Percentiles rank a stretch among this genome's conserved stretches.
phyloP scores from a whole-genome alignment of 495 filamentous ascomycete genomes.

The Darksidea phi region DNA sequence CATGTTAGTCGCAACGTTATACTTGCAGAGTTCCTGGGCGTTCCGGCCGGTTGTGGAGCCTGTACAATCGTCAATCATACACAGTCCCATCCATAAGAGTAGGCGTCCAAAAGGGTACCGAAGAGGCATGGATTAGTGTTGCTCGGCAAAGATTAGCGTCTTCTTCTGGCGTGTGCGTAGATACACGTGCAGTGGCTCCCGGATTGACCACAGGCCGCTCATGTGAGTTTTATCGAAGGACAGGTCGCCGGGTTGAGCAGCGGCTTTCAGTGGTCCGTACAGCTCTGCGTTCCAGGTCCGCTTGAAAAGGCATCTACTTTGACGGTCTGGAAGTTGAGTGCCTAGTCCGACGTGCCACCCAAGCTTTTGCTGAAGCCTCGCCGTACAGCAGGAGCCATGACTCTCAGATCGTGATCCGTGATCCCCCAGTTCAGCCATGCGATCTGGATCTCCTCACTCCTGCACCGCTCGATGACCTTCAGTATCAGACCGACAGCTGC shows the following conservation, averaged over 20 bases:
- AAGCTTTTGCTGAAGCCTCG: conserved; percentile 52
- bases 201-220: conserved; percentile 53
- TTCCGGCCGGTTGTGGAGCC: conserved; percentile 49
- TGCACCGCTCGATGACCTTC: conserved; percentile 46
- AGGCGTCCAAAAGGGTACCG: conserved; percentile 55
- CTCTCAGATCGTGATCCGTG: conserved; percentile 50
- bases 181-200: conserved; percentile 39
- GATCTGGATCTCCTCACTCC: conserved; percentile 51
- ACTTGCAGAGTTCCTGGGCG: conserved; percentile 46
- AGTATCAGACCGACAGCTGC: conserved; percentile 39
- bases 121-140: conserved; percentile 62
- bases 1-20: conserved; percentile 46
- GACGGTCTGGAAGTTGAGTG: conserved; percentile 1
- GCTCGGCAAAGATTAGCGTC: conserved; percentile 54
- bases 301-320: conserved; percentile 46
- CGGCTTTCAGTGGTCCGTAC: conserved; percentile 47
- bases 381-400: conserved; percentile 51
- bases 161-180: conserved; percentile 44
- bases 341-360: conserved; percentile 46
- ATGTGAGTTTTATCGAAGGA: conserved; percentile 58
- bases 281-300: conserved; percentile 57
- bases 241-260: conserved; percentile 47
- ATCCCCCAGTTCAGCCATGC: conserved; percentile 64
- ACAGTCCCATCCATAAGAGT: conserved; percentile 55
- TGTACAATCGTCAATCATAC: conserved; percentile 56